A percentile compares a stretch with the other conserved stretches of the same genome.
phyloP scores from a whole-genome alignment of 176 grass and related monocot species.

The Eleusine coracana region DNA sequence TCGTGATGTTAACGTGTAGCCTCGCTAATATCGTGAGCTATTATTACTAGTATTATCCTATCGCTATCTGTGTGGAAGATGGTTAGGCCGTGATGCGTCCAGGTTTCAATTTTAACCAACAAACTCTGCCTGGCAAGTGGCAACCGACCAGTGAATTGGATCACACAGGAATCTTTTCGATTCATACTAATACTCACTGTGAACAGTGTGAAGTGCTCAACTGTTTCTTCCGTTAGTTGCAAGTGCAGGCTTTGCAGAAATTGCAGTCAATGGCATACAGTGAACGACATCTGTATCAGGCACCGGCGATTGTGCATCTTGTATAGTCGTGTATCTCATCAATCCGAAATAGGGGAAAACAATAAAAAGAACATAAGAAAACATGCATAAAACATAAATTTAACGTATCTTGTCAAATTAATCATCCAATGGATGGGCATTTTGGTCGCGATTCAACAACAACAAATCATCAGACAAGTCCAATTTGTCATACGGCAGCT shows the following conservation, averaged over 20 bases:
- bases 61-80: background rate
- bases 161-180: background rate
- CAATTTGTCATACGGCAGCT: background rate
- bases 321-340: too few species aligned
- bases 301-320: too few species aligned
- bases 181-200: too few species aligned
- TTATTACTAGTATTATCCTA: too few species aligned
- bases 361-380: too few species aligned
- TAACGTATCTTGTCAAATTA: background rate
- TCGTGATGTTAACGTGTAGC: conserved; percentile 6
- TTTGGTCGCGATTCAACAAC: background rate
- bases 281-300: too few species aligned
- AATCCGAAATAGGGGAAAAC: too few species aligned
- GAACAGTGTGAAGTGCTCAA: too few species aligned
- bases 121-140: background rate
- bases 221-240: too few species aligned
- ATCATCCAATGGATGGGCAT: background rate
- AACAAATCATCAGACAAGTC: background rate
- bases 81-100: background rate
- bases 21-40: background rate
- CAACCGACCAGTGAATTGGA: too few species aligned
- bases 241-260: too few species aligned
- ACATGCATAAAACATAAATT: background rate
- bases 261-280: too few species aligned
- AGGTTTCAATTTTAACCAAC: background rate